Conservation (phyloP, 371 early-diverging fungal species). For the Mucor plumbeus region DNA sequence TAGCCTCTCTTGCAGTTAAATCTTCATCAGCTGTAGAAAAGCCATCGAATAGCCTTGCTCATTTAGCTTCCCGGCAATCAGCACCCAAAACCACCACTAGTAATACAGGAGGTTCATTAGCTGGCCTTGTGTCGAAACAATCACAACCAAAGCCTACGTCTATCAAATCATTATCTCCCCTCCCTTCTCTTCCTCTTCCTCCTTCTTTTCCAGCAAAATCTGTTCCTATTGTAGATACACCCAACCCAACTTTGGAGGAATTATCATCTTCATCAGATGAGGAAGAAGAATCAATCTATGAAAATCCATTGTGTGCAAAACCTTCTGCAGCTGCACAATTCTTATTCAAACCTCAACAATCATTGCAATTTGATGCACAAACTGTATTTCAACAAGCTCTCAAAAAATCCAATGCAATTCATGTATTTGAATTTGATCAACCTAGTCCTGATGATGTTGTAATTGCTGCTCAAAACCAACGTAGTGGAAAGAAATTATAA, state of each 20-base stretch:
- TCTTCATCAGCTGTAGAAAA: slow-evolving; percentile 16
- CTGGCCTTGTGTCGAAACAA: slow-evolving; percentile 1
- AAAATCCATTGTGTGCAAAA: slow-evolving; percentile 41
- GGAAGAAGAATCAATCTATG: neutral
- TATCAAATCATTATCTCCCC: neutral
- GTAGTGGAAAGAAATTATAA: slow-evolving; percentile 28
- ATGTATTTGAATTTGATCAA: slow-evolving; percentile 69
- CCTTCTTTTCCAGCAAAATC: neutral
- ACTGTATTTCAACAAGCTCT: slow-evolving; percentile 35
- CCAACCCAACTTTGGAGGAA: neutral
- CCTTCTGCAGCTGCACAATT: slow-evolving; percentile 57
- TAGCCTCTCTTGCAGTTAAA: slow-evolving; percentile 41
- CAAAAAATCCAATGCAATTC: slow-evolving; percentile 26
- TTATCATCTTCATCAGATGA: neutral
- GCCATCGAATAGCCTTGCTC: slow-evolving; percentile 14
- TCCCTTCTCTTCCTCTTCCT: neutral
- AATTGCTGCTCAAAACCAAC: slow-evolving; percentile 62
- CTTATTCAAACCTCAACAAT: slow-evolving; percentile 38
- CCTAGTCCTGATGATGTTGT: slow-evolving; percentile 90
- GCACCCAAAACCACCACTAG: neutral
- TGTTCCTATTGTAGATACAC: neutral
- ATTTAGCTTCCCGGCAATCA: slow-evolving; percentile 6
- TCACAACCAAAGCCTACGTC: neutral
- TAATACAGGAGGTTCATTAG: neutral
- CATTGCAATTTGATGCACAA: slow-evolving; percentile 20